Evolutionary conservation across 148 eudicot species (phyloP), one percentile per base, ranked within the genome.

Genomic region (Amaranthus hypochondriacus): DNA sequence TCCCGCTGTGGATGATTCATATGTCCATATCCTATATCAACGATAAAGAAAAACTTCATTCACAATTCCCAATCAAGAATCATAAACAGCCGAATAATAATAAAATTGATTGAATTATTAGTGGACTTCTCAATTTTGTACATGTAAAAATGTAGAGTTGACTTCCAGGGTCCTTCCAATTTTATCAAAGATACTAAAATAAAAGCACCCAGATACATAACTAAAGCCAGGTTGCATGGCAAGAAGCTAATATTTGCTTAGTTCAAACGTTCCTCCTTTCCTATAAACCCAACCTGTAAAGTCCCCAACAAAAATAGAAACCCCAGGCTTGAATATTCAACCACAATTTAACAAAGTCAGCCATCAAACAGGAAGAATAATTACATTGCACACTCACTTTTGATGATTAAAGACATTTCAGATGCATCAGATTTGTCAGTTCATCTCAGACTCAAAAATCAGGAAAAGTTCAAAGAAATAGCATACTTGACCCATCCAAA

Each of bases 11-110:
- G 93, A 83, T 65, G 99, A 83, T 80, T 87, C 94, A 82, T 89
- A 87, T 62, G 99, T 90, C 99, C 99, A 95, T 78, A 95, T 90
- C 92, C 99, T 95, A 72, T 73, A 83, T 75, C 46, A 80, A 42
- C 76, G 69, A 71, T 44, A 75, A 66, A 51, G 5, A 13, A 75
- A 70, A 71, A 15, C n/a, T 5, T 14, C 52, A 48, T 14, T 52
- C 56, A 66, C 52, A 46, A 69, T n/a, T 62, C 59, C 74, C 56
- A 46, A 5, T 21, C 18, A 48, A 8, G 44, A 56, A 39, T 47
- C 50, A 48, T 12, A 73, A 5, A 8, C 18, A 66, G 75, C 64
- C 62, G 54, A 53, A 53, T 28, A 58, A 56, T 57, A 51, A 55
- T 15, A 51, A 4, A 50, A 66, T 47, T 6, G 21, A 57, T 62